phyloP scores from a whole-genome alignment of 129 eudicot species.

The Pseudognaphalium luteoalbum region DNA sequence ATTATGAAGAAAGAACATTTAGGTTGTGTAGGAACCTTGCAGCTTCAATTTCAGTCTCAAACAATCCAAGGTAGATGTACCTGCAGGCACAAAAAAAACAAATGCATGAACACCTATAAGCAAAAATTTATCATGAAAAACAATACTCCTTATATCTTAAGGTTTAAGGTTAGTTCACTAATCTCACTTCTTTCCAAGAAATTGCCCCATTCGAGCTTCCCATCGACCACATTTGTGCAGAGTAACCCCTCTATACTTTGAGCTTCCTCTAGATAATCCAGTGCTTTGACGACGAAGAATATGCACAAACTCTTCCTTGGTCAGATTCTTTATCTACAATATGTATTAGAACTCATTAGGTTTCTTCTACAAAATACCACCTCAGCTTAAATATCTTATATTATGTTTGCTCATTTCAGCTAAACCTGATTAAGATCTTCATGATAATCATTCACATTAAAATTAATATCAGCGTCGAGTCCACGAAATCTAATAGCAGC shows the following conservation, averaged over 20 bases:
- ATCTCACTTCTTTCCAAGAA: slow-evolving; percentile 61
- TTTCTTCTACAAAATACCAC: slow-evolving; percentile 33
- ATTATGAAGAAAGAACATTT: neutral
- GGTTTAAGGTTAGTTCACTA: neutral
- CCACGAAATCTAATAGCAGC: slow-evolving; percentile 84
- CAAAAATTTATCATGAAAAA: neutral
- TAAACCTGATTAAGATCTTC: slow-evolving; percentile 66
- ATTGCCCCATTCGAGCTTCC: slow-evolving; percentile 83
- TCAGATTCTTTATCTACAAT: slow-evolving; percentile 35
- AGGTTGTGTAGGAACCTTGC: slow-evolving; percentile 49
- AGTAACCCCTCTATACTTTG: slow-evolving; percentile 66
- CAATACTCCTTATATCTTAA: neutral
- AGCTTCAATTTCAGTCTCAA: slow-evolving; percentile 75
- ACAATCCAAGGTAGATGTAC: slow-evolving; percentile 80
- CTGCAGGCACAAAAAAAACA: slow-evolving; percentile 24
- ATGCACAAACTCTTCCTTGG: slow-evolving; percentile 51
- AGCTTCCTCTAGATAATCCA: slow-evolving; percentile 61
- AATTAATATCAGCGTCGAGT: slow-evolving; percentile 64
- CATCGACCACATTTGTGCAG: slow-evolving; percentile 73
- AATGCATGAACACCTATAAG: neutral
- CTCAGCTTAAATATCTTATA: slow-evolving; percentile 4
- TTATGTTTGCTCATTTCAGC: neutral
- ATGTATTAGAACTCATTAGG: slow-evolving; percentile 17
- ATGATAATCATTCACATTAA: slow-evolving; percentile 56
- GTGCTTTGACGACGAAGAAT: slow-evolving; percentile 71